phyloP scores from a whole-genome alignment of 768 basidiomycete genomes.

The Boletus edulis region DNA sequence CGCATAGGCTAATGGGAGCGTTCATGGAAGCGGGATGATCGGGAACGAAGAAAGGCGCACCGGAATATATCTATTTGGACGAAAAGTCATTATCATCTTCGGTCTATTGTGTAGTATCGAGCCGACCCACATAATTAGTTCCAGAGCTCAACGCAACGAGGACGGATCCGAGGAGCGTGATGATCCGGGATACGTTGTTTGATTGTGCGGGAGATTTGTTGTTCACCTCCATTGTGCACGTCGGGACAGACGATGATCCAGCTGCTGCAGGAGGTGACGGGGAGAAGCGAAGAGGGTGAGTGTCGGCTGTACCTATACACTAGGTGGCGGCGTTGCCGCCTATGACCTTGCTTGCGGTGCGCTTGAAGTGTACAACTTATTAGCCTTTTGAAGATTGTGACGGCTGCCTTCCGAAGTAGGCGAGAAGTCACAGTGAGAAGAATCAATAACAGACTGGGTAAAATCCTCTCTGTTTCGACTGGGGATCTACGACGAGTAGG shows the following conservation, averaged over 20 bases:
- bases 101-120: neutral
- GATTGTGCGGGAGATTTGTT: slow-evolving; percentile 20
- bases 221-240: slow-evolving; percentile 6
- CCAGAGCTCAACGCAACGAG: slow-evolving; percentile 63
- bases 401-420: too few species aligned
- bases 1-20: slow-evolving; percentile 59
- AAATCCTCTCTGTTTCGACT: too few species aligned
- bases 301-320: too few species aligned
- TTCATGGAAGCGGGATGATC: neutral
- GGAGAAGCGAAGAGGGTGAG: neutral
- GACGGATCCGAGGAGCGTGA: slow-evolving; percentile 54
- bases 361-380: too few species aligned
- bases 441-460: too few species aligned
- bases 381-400: too few species aligned
- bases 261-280: neutral
- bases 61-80: slow-evolving; percentile 28
- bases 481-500: too few species aligned
- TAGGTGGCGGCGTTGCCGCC: too few species aligned
- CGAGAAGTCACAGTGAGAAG: too few species aligned
- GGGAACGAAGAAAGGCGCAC: slow-evolving; percentile 7
- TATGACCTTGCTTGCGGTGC: too few species aligned
- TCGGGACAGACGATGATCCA: neutral
- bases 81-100: neutral
- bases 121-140: slow-evolving; percentile 66
- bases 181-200: slow-evolving; percentile 36